A percentile compares a stretch with the other conserved stretches of the same genome.
Evolutionary conservation across 306 rosid species (phyloP).

Genomic region (Quercus rubra): DNA sequence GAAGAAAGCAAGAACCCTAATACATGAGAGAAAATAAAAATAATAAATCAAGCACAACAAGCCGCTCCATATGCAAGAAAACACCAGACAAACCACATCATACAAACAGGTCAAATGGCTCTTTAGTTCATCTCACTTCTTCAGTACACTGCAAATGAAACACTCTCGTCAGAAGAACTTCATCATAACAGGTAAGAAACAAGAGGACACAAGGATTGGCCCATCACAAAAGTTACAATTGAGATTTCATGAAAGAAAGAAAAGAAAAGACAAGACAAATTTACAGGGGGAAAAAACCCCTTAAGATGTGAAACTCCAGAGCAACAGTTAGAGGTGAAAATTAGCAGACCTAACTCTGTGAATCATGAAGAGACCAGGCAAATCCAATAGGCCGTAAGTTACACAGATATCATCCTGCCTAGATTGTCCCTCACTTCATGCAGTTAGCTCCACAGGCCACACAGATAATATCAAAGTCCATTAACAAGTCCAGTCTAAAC

Average conservation of each 20-base stretch:
- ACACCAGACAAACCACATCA: slow-evolving; percentile 17
- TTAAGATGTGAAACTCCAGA: neutral
- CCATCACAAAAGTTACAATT: neutral
- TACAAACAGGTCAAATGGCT: slow-evolving; percentile 13
- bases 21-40: slow-evolving; percentile 5
- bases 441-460: neutral
- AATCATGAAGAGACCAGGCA: neutral
- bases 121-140: slow-evolving; percentile 56
- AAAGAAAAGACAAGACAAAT: neutral
- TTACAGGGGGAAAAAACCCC: no score
- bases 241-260: neutral
- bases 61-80: slow-evolving; percentile 16
- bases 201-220: neutral
- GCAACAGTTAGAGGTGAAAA: neutral
- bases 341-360: neutral
- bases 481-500: no score
- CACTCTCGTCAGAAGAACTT: slow-evolving; percentile 8
- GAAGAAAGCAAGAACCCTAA: slow-evolving; percentile 12
- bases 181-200: neutral
- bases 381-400: neutral
- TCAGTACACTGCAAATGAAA: slow-evolving; percentile 68
- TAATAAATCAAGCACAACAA: slow-evolving; percentile 16
- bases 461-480: neutral
- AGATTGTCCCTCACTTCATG: neutral
- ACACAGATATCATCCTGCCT: neutral